These are phyloP conservation scores for Oryza australiensis DNA, from an alignment of 176 grass and related monocot species.

Conservation along the genomic window DNA sequence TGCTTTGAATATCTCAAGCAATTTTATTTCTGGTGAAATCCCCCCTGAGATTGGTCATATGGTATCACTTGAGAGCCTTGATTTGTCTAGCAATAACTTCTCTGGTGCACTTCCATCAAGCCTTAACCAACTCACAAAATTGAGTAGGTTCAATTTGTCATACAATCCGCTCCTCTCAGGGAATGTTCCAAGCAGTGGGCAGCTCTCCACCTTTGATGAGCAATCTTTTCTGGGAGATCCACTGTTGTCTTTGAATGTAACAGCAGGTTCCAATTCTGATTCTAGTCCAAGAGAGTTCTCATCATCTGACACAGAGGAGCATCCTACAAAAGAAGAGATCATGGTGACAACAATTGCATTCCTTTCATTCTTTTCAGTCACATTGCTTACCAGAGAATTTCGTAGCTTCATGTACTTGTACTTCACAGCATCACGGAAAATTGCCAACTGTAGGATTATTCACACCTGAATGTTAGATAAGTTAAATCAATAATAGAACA, in stretches of 20 bases:
- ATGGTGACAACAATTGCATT: not conserved
- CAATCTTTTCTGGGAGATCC: constrained; percentile 51
- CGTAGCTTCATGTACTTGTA: not conserved
- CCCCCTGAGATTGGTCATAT: constrained; percentile 37
- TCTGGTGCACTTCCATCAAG: constrained; percentile 48
- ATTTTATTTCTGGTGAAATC: constrained; percentile 47
- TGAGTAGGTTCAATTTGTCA: constrained; percentile 54
- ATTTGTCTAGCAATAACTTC: constrained; percentile 52
- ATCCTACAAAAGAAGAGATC: not conserved
- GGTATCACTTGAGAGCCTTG: constrained; percentile 39
- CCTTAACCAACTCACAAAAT: constrained; percentile 32
- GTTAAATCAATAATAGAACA: not conserved
- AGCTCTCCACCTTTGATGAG: constrained; percentile 40
- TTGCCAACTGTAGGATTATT: not conserved
- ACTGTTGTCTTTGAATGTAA: not conserved
- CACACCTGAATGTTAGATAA: not conserved
- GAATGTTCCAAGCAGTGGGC: constrained; percentile 27
- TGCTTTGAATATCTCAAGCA: constrained; percentile 45
- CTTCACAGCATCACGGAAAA: not conserved
- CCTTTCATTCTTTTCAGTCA: not conserved
- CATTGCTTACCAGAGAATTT: not conserved
- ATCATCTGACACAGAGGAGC: not conserved
- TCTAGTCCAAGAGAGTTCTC: not conserved
- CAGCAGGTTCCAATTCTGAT: not conserved
- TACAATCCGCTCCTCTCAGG: constrained; percentile 47